Conservation (phyloP, 1,284 basidiomycete genomes). For the Papiliotrema fonsecae region DNA sequence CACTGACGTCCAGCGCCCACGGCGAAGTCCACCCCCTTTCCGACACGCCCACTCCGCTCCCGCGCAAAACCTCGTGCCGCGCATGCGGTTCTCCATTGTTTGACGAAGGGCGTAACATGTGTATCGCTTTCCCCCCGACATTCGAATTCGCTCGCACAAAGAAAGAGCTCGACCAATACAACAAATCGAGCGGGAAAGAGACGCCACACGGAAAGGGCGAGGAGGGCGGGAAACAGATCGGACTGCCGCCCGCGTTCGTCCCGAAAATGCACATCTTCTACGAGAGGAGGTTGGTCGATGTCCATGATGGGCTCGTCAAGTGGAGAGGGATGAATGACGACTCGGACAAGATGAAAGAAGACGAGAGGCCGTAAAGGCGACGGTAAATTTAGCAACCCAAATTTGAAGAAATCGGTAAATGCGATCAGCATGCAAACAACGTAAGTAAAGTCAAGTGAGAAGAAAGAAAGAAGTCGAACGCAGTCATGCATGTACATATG, state of each 20-base stretch:
- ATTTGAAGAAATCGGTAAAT: too few relatives aligned
- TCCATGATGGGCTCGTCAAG: conserved; percentile 28
- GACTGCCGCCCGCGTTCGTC: conserved; percentile 23
- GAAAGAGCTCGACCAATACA: conserved; percentile 15
- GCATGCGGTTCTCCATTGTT: conserved; percentile 32
- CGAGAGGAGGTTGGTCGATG: conserved; percentile 23
- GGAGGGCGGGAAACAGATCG: conserved; percentile 13
- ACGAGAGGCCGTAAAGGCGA: conserved; percentile 7
- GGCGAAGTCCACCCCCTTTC: conserved; percentile 33
- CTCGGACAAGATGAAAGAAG: conserved; percentile 22
- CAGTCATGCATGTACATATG: too few relatives aligned
- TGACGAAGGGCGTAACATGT: conserved; percentile 37
- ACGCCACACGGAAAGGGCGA: conserved; percentile 9
- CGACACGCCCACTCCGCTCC: conserved; percentile 26
- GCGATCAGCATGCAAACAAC: too few relatives aligned
- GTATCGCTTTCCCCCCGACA: conserved; percentile 32
- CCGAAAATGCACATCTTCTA: conserved; percentile 36
- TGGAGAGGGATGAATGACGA: conserved; percentile 31
- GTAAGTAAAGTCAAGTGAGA: too few relatives aligned
- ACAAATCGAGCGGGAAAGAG: conserved; percentile 3
- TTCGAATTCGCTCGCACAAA: conserved; percentile 30
- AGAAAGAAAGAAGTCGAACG: too few relatives aligned
- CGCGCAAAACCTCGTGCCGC: conserved; percentile 31
- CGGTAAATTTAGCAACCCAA: too few relatives aligned
- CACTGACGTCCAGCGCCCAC: conserved; percentile 18